Evolutionary conservation across 2,329 filamentous ascomycete species (phyloP).

Genomic region (Cordyceps fumosorosea): DNA sequence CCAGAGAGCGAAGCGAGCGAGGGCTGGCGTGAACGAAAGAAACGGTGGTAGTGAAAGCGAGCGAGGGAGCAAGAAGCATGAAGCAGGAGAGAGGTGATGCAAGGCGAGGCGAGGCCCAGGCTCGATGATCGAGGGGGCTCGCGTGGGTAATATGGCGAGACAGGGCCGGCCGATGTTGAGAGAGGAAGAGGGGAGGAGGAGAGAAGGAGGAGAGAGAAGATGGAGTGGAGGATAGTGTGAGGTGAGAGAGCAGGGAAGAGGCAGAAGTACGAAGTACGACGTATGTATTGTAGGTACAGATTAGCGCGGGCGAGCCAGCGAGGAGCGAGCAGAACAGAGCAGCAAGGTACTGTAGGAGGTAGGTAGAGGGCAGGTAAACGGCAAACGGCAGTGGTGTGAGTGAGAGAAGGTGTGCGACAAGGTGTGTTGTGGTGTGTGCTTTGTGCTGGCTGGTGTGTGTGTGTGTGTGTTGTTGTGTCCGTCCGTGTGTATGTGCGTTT

Average conservation of each 20-base stretch:
- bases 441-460: not conserved
- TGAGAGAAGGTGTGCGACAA: not conserved
- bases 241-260: not conserved
- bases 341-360: not conserved
- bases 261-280: not conserved
- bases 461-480: not conserved
- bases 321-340: not conserved
- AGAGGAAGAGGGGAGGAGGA: not conserved
- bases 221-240: too few species aligned
- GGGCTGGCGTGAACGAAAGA: slow-evolving; percentile 10
- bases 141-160: slow-evolving; percentile 1
- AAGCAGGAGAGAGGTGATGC: slow-evolving; percentile 2
- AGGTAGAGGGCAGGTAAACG: too few species aligned
- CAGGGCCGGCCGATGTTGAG: slow-evolving; percentile 2
- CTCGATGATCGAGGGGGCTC: slow-evolving; percentile 5
- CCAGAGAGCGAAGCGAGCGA: not conserved
- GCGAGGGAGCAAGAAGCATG: slow-evolving; percentile 5
- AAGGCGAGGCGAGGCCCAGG: slow-evolving; percentile 6
- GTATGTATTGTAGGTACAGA: too few species aligned
- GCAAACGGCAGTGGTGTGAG: too few species aligned
- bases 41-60: slow-evolving; percentile 13
- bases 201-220: slow-evolving; percentile 11
- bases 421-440: not conserved
- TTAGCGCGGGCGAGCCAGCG: too few species aligned
- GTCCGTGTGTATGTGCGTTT: too few species aligned